Percentiles rank a stretch among this genome's conserved stretches.
Conservation (phyloP, 2,329 filamentous ascomycete species). For the Botrytis squamosa region DNA sequence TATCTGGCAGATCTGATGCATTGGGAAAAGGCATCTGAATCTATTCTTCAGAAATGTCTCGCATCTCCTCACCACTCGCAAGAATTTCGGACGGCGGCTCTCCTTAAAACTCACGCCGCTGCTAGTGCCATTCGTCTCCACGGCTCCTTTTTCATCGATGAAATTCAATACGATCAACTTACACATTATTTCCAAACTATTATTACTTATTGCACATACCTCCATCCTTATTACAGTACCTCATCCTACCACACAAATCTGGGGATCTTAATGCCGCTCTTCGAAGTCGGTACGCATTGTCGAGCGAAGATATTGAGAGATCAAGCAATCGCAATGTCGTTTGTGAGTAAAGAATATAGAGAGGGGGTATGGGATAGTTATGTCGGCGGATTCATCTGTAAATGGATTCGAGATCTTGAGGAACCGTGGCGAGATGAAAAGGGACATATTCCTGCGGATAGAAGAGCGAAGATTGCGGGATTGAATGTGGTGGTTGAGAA, state of each 20-base stretch:
- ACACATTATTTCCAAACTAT: conserved; percentile 19
- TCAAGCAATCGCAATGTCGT: conserved; percentile 21
- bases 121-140: conserved; percentile 18
- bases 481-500: neutral
- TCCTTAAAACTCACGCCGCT: conserved; percentile 21
- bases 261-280: conserved; percentile 24
- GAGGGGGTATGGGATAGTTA: conserved; percentile 27
- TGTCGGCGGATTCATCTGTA: conserved; percentile 1
- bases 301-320: conserved; percentile 15
- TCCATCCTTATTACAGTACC: conserved; percentile 15
- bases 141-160: conserved; percentile 12
- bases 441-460: neutral
- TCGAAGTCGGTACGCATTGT: conserved; percentile 24
- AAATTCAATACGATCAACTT: conserved; percentile 23
- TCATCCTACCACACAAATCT: conserved; percentile 24
- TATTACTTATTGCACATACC: conserved; percentile 11
- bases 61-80: neutral
- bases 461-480: neutral
- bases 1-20: neutral
- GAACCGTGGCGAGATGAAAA: conserved; percentile 23
- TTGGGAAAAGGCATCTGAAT: neutral
- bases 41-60: neutral
- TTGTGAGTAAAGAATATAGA: conserved; percentile 19
- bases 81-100: conserved; percentile 17
- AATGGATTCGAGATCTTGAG: conserved; percentile 22